Percentiles rank a stretch among this genome's conserved stretches.
These are phyloP conservation scores for Globisporangium solare DNA, from an alignment of 352 stramenopile species.

Conservation along the genomic window DNA sequence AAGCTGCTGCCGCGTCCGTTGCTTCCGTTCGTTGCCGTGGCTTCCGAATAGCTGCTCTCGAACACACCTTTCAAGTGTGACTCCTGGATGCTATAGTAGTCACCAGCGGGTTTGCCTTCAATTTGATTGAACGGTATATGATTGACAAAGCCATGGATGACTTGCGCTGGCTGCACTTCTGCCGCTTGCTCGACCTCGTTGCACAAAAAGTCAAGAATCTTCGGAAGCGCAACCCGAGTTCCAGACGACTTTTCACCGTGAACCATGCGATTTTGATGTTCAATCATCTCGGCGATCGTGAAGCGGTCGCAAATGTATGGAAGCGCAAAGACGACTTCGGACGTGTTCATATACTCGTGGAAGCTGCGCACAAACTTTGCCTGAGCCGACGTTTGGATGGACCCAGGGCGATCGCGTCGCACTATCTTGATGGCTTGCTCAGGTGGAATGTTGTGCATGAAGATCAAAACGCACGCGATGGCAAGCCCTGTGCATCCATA, in stretches of 20 bases:
- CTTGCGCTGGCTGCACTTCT: slow-evolving; percentile 12
- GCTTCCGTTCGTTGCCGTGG: background rate
- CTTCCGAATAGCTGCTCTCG: slow-evolving; percentile 11
- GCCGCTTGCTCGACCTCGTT: slow-evolving; percentile 32
- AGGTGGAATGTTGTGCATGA: slow-evolving; percentile 72
- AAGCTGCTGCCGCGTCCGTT: slow-evolving; percentile 2
- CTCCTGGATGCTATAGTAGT: slow-evolving; percentile 16
- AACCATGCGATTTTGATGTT: slow-evolving; percentile 65
- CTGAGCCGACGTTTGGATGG: slow-evolving; percentile 72
- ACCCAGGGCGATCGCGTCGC: slow-evolving; percentile 63
- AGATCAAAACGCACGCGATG: slow-evolving; percentile 83
- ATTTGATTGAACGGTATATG: slow-evolving; percentile 15
- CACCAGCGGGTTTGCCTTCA: slow-evolving; percentile 1
- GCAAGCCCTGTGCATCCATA: slow-evolving; percentile 85
- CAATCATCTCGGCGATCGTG: slow-evolving; percentile 47
- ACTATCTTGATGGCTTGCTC: slow-evolving; percentile 71
- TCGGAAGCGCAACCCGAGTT: slow-evolving; percentile 33
- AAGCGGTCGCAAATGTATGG: slow-evolving; percentile 74
- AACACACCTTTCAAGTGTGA: slow-evolving; percentile 25
- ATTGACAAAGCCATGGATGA: slow-evolving; percentile 19
- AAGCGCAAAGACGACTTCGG: slow-evolving; percentile 71
- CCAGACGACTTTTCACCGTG: slow-evolving; percentile 30
- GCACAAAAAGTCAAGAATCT: slow-evolving; percentile 61
- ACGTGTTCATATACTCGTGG: slow-evolving; percentile 65
- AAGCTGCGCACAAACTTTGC: slow-evolving; percentile 72